A percentile compares a stretch with the other conserved stretches of the same genome.
phyloP scores from a whole-genome alignment of 495 filamentous ascomycete species.

The Barbatosphaeria neglecta region DNA sequence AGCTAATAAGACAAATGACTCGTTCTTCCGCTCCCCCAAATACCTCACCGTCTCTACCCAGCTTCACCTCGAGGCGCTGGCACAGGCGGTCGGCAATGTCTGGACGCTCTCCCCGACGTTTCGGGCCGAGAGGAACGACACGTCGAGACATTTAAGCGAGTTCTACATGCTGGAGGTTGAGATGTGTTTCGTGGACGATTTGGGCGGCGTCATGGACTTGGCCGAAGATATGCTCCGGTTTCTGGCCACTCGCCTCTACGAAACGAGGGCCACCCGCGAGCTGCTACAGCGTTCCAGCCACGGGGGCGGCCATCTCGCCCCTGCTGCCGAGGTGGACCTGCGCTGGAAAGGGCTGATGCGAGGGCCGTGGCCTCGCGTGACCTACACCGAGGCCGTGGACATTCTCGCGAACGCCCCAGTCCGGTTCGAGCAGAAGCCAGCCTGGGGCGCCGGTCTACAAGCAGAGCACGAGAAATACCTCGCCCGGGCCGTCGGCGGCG shows the following conservation, averaged over 20 bases:
- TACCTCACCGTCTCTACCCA: constrained; percentile 94
- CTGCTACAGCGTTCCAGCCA: constrained; percentile 22
- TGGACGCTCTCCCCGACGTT: constrained; percentile 94
- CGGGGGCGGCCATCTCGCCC: constrained; percentile 18
- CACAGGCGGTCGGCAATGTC: constrained; percentile 77
- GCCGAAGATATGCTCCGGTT: constrained; percentile 66
- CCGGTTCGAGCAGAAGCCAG: constrained; percentile 53
- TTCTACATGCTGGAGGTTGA: constrained; percentile 99
- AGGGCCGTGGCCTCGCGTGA: constrained; percentile 67
- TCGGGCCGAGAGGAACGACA: constrained; percentile 89
- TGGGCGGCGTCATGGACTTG: constrained; percentile 60
- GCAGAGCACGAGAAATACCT: constrained; percentile 90
- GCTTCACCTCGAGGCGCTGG: constrained; percentile 85
- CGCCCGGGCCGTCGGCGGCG: constrained; percentile 55
- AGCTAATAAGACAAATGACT: constrained; percentile 9
- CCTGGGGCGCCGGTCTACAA: constrained; percentile 66
- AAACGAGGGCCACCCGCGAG: constrained; percentile 50
- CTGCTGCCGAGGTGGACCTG: constrained; percentile 37
- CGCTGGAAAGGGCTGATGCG: constrained; percentile 60
- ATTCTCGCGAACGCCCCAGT: constrained; percentile 50
- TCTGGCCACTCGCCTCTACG: constrained; percentile 42
- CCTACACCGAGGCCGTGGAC: constrained; percentile 68
- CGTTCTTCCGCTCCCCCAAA: constrained; percentile 80
- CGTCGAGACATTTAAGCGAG: constrained; percentile 85
- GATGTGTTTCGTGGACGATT: constrained; percentile 59